Evolutionary conservation across 305 asterid species (phyloP).

Genomic region (Striga hermonthica): DNA sequence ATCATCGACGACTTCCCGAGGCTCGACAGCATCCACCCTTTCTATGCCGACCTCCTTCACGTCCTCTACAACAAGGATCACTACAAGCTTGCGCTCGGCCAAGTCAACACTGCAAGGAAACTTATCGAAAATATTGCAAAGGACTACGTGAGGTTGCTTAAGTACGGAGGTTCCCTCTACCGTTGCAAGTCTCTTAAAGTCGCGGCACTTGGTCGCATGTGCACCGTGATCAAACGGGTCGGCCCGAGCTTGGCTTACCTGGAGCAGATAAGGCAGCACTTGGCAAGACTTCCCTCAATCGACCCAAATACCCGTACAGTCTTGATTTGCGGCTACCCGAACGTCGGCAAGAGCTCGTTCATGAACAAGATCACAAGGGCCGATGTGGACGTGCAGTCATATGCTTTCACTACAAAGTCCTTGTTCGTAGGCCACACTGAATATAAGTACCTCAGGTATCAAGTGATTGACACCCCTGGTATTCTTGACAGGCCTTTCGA

Average conservation of each 20-base stretch:
- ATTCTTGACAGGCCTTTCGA: too few relatives aligned
- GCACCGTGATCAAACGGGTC: slow-evolving; percentile 78
- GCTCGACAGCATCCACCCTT: slow-evolving; percentile 90
- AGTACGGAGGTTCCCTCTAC: slow-evolving; percentile 85
- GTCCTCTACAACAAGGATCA: slow-evolving; percentile 94
- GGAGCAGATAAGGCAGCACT: slow-evolving; percentile 95
- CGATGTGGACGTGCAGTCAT: slow-evolving; percentile 54
- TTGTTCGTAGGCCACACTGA: too few relatives aligned
- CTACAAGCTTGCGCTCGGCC: slow-evolving; percentile 96
- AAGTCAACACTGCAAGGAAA: slow-evolving; percentile 85
- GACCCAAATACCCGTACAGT: slow-evolving; percentile 95
- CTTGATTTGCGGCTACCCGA: not conserved
- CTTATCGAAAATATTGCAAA: slow-evolving; percentile 72
- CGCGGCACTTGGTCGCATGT: slow-evolving; percentile 96
- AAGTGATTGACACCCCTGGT: slow-evolving; percentile 32
- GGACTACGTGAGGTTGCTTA: slow-evolving; percentile 77
- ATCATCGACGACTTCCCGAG: slow-evolving; percentile 92
- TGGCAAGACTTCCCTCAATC: slow-evolving; percentile 93
- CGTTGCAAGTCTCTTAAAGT: slow-evolving; percentile 86
- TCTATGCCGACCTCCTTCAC: slow-evolving; percentile 88
- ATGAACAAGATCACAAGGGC: slow-evolving; percentile 70
- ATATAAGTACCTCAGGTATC: too few relatives aligned
- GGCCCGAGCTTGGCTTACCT: slow-evolving; percentile 93
- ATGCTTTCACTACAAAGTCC: too few relatives aligned
- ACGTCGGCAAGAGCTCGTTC: too few relatives aligned